Conservation (phyloP, 495 filamentous ascomycete genomes). For the Annulohypoxylon bovei region DNA sequence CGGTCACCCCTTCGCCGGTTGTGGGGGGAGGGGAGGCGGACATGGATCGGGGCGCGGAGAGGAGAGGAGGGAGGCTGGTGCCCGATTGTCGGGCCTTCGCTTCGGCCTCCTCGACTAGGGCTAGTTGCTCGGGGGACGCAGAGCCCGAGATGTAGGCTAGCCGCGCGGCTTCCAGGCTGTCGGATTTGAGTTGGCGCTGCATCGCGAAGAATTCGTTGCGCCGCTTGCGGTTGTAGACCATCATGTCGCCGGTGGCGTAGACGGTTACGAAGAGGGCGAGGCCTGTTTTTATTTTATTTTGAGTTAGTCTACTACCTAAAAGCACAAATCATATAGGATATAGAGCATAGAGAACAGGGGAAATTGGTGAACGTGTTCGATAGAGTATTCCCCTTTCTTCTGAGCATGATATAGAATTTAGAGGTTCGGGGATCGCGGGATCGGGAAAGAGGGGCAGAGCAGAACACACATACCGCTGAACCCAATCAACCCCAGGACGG, state of each 20-base stretch:
- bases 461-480: slow-evolving; percentile 71
- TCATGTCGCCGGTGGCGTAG: slow-evolving; percentile 86
- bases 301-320: no score
- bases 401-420: not conserved
- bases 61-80: slow-evolving; percentile 49
- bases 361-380: not conserved
- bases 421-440: not conserved
- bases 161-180: slow-evolving; percentile 62
- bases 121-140: slow-evolving; percentile 67
- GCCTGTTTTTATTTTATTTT: slow-evolving; percentile 54
- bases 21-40: not conserved
- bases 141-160: slow-evolving; percentile 68
- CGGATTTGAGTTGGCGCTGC: slow-evolving; percentile 65
- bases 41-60: slow-evolving; percentile 33
- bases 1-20: not conserved
- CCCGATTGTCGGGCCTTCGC: slow-evolving; percentile 44
- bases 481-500: slow-evolving; percentile 77
- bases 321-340: no score
- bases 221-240: slow-evolving; percentile 81
- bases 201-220: slow-evolving; percentile 72
- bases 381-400: not conserved
- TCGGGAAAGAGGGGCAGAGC: not conserved
- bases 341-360: no score
- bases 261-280: slow-evolving; percentile 76
- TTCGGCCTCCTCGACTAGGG: slow-evolving; percentile 59